Conservation (phyloP, 208 protist species). For the Leishmania guyanensis region DNA sequence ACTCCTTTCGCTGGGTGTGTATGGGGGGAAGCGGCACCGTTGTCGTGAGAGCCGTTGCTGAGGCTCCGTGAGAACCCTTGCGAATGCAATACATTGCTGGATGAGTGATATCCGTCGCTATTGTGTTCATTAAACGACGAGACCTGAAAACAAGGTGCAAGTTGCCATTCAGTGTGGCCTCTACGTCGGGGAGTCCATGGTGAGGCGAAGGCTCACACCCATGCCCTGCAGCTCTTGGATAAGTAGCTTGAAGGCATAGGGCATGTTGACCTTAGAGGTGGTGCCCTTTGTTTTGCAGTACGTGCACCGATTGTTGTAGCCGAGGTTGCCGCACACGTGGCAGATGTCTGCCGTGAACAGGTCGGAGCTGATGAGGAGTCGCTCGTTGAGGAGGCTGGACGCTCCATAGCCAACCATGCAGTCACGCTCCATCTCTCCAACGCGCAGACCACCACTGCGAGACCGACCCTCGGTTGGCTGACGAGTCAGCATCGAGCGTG, state of each 20-base stretch:
- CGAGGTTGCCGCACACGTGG: constrained; percentile 90
- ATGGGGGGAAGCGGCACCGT: background rate
- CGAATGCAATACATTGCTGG: background rate
- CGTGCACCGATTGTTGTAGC: constrained; percentile 93
- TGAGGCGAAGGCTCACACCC: constrained; percentile 92
- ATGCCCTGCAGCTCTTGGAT: constrained; percentile 99
- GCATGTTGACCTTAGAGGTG: constrained; percentile 95
- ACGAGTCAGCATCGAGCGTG: constrained; percentile 96
- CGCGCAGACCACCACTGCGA: constrained; percentile 98
- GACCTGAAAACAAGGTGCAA: background rate
- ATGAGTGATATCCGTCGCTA: background rate
- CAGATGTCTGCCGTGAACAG: constrained; percentile 97
- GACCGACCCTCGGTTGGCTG: constrained; percentile 99
- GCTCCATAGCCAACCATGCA: constrained; percentile 98
- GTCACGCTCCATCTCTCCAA: constrained; percentile 99
- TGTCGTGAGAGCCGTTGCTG: background rate
- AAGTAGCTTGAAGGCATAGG: constrained; percentile 99
- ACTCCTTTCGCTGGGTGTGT: background rate
- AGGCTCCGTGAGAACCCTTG: background rate
- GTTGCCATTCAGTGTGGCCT: background rate
- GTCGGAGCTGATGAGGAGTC: constrained; percentile 98
- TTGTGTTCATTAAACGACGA: constrained; percentile 1
- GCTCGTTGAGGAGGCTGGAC: constrained; percentile 96
- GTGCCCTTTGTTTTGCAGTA: constrained; percentile 92
- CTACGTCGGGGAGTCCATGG: constrained; percentile 33